Base-by-base conservation (phyloP, 345 rosid genomes). In the Brassica juncea region DNA sequence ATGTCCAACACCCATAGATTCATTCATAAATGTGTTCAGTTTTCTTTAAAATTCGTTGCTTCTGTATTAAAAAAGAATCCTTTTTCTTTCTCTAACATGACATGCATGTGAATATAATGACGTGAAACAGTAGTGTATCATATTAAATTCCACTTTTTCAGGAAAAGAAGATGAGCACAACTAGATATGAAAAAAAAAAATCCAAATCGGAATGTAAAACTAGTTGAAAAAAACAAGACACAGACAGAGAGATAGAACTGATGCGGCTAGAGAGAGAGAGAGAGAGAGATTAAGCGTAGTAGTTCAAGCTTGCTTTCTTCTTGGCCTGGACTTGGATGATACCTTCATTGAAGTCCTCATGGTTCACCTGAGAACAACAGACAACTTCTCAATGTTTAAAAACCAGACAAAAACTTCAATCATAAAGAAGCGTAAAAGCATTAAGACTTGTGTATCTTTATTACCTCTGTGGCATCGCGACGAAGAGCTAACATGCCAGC, bases 401-500 rank as follows among this genome's bases (percentile, higher is more conserved):
- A 80, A 75, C 77, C 47, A 54, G 8, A 82, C n/a, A 77, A 68
- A 54, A 47, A 68, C n/a, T 25, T 39, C 15, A 5, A 68, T 15
- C 59, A 39, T 69, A 75, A 42, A 21, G 28, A 28, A 9, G 11
- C 68, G 27, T 23, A 12, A 54, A 2, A 55, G 16, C 23, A 58
- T 11, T 1, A 11, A 44, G 52, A 11, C 25, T 54, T 2, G 16
- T 65, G 73, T 15, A 34, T 71, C 58, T 44, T 10, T 39, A 28
- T 71, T 66, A 95, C 99, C 92, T 96, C 99, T 4, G 99, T 96
- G 8, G 97, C 99, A 85, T 96, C 98, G 1, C 98, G 97, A 6
- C 98, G 92, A 19, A 96, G 99, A n/a, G 98, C 99, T 25, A 96
- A 87, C 99, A 96, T 96, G 68, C 99, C 99, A 30, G 99, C 99